Evolutionary conservation across 2,329 filamentous ascomycete species (phyloP), one percentile per base, ranked within the genome.

Genomic region (Aspergillus neotritici): DNA sequence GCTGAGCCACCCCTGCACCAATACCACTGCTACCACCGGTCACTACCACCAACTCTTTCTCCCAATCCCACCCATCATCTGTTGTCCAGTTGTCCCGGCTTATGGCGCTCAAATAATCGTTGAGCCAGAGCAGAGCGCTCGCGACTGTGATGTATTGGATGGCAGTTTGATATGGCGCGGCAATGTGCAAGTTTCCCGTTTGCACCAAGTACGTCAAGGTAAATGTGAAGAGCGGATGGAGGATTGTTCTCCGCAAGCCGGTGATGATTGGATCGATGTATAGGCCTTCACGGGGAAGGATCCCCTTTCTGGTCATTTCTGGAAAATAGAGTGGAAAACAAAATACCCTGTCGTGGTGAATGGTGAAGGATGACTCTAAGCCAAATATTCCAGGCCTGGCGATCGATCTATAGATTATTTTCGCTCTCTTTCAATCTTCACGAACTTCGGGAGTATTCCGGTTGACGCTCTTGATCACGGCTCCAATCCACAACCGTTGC

Each of bases 21-120:
- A 74, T 71, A 3, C 71, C 71, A 39, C 67, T 64, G 31, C 64
- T 69, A 2, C 68, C 70, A 3, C 71, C 71, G 1, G 71, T 73
- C 2, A 74, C 65, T 4, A 73, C 61, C 0, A 70, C 69, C 2
- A 74, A 55, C 42, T 74, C 70, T 3, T 58, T 56, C 4, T 58
- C 50, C 66, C 68, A 72, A 37, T 67, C 49, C 66, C 66, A 63
- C 1, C n/a, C 44, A 14, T 44, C 31, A 49, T 63, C 53, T 13
- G 36, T 49, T 3, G 41, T 47, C 38, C 51, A 58, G 14, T 48
- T 63, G 15, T 46, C 57, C 14, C 34, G 44, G 16, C 46, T 49
- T 25, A 42, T 46, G 9, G 7, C 14, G 10, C 47, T 55, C 2
- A 56, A 17, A 9, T 32, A 53, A 28, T 52, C 48, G 34, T 54